phyloP scores from a whole-genome alignment of 768 basidiomycete species.

The Leccinum longicurvipes region DNA sequence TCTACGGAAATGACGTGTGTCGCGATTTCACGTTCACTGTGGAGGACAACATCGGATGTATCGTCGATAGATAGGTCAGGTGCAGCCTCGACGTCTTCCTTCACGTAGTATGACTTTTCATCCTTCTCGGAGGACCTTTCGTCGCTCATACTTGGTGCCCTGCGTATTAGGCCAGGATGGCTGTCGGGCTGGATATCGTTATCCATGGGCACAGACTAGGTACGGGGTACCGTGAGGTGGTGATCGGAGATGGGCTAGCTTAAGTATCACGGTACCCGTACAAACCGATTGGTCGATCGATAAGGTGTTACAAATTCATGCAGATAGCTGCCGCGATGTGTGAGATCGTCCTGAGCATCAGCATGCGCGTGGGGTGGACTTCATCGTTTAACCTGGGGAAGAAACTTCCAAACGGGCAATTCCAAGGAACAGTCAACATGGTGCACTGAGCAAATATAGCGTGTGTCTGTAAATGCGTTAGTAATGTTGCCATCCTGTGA shows the following conservation, averaged over 20 bases:
- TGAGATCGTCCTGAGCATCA: not conserved
- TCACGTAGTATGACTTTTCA: slow-evolving; percentile 16
- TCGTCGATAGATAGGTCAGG: slow-evolving; percentile 4
- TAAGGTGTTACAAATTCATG: not conserved
- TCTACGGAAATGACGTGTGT: slow-evolving; percentile 36
- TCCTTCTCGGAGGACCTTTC: slow-evolving; percentile 8
- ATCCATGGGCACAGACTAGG: slow-evolving; percentile 3
- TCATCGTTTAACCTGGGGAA: not conserved
- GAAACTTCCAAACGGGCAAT: not conserved
- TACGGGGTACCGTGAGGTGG: not conserved
- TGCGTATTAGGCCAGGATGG: not conserved
- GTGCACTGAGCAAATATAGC: not conserved
- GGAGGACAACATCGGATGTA: slow-evolving; percentile 24
- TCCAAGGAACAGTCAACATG: not conserved
- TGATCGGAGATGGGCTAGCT: not conserved
- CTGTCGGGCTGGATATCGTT: not conserved
- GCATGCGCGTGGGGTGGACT: not conserved
- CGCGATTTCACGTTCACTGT: slow-evolving; percentile 44
- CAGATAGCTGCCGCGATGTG: not conserved
- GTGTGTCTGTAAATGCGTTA: not conserved
- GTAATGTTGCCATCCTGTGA: not conserved
- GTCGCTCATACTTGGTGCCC: not conserved
- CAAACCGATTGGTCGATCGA: not conserved
- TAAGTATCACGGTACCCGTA: not conserved
- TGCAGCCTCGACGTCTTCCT: slow-evolving; percentile 32